Conservation (phyloP, 257 asterid species). For the Pogostemon cablin region DNA sequence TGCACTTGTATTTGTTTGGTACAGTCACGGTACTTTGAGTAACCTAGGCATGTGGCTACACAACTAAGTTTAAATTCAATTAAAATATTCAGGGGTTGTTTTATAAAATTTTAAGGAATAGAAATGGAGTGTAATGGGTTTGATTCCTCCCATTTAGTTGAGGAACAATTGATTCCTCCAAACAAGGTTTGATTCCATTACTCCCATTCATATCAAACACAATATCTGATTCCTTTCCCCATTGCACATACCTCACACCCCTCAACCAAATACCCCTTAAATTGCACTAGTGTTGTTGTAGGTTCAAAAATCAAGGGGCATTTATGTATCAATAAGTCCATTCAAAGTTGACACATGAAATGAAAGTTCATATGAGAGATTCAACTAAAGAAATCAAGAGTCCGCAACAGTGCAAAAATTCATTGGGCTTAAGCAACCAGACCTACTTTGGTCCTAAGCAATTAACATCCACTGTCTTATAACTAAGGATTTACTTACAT, state of each 20-base stretch:
- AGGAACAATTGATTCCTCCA: no score
- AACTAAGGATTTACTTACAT: neutral
- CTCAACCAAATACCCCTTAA: neutral
- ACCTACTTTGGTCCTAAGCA: neutral
- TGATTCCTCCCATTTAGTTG: no score
- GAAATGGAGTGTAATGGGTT: no score
- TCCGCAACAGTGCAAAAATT: neutral
- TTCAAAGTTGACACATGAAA: neutral
- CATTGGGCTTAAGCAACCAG: neutral
- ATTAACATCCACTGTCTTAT: slow-evolving; percentile 6
- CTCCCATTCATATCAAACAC: no score
- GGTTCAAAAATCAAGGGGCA: neutral
- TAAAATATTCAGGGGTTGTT: neutral
- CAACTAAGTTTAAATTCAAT: neutral
- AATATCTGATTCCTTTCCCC: no score
- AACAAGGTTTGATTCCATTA: no score
- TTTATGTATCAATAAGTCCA: neutral
- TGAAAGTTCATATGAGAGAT: neutral
- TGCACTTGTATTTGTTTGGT: neutral
- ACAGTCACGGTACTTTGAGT: neutral
- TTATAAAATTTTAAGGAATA: no score
- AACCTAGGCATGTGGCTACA: neutral
- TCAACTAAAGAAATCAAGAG: neutral
- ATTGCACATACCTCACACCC: no score
- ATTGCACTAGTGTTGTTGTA: neutral